Percentiles rank a stretch among this genome's conserved stretches.
Conservation (phyloP, 2,329 filamentous ascomycete genomes). For the Hypoxylon sp. region DNA sequence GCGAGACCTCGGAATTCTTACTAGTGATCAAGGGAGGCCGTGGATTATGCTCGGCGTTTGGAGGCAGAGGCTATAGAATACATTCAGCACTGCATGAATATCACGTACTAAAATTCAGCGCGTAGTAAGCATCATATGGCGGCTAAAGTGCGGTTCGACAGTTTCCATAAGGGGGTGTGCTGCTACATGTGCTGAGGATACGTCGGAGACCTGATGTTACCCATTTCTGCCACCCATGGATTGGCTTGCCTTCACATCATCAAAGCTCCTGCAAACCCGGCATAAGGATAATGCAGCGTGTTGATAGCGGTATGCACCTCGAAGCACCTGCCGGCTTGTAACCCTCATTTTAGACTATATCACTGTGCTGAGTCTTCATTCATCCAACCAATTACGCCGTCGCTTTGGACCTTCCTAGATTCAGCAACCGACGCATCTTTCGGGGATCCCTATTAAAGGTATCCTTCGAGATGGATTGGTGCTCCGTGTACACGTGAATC, state of each 20-base stretch:
- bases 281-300: constrained; percentile 26
- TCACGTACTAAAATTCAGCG: constrained; percentile 25
- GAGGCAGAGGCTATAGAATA: constrained; percentile 28
- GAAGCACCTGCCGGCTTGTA: constrained; percentile 6
- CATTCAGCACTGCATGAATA: constrained; percentile 12
- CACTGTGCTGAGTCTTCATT: constrained; percentile 4
- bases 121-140: constrained; percentile 40
- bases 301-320: constrained; percentile 26
- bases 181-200: constrained; percentile 4
- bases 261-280: constrained; percentile 13
- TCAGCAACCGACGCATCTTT: constrained; percentile 10
- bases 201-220: constrained; percentile 16
- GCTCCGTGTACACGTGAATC: constrained; percentile 15
- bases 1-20: constrained; percentile 7
- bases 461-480: constrained; percentile 24
- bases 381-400: constrained; percentile 14
- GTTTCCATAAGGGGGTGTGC: constrained; percentile 14
- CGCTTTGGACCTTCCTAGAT: constrained; percentile 18
- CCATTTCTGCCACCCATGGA: constrained; percentile 1
- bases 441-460: constrained; percentile 14
- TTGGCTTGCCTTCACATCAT: constrained; percentile 18
- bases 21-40: neutral
- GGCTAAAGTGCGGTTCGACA: constrained; percentile 32
- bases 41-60: constrained; percentile 23
- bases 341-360: neutral